Evolutionary conservation across 192 early-diverging fungal species (phyloP).

Genomic region (Phycomyces nitens): DNA sequence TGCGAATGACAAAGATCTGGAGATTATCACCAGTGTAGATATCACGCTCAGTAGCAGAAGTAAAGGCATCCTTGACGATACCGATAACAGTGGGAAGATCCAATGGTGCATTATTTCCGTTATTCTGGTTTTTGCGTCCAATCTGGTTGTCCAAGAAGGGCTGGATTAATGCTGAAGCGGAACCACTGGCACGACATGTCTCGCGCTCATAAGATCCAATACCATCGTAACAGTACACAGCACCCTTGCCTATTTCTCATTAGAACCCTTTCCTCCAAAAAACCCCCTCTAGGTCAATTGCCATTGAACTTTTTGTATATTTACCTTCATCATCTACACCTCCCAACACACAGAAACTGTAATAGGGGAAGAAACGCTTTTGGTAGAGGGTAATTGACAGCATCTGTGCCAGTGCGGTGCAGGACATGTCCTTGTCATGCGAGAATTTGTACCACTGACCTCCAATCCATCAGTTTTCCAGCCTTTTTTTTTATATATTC

Average conservation of each 20-base stretch:
- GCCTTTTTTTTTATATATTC: neutral
- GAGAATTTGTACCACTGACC: conserved; percentile 85
- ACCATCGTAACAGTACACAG: conserved; percentile 90
- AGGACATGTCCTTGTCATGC: conserved; percentile 86
- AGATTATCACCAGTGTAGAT: conserved; percentile 97
- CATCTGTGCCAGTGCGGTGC: conserved; percentile 89
- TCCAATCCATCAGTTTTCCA: neutral
- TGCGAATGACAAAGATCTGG: conserved; percentile 86
- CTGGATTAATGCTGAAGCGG: conserved; percentile 87
- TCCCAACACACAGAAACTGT: conserved; percentile 83
- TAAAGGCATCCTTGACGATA: conserved; percentile 94
- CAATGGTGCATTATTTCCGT: conserved; percentile 34
- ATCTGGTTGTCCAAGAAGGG: conserved; percentile 98
- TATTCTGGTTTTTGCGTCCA: conserved; percentile 65
- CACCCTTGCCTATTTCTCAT: conserved; percentile 66
- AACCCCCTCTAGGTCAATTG: neutral
- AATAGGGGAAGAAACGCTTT: conserved; percentile 96
- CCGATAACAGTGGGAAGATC: conserved; percentile 62
- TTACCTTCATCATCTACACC: conserved; percentile 86
- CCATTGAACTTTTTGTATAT: neutral
- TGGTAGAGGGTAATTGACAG: conserved; percentile 87
- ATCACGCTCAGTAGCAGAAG: conserved; percentile 94
- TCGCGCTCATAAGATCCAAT: conserved; percentile 88
- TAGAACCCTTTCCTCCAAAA: neutral
- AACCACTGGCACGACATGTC: conserved; percentile 72